phyloP scores from a whole-genome alignment of 345 rosid genomes.

The Salix koriyanagi region DNA sequence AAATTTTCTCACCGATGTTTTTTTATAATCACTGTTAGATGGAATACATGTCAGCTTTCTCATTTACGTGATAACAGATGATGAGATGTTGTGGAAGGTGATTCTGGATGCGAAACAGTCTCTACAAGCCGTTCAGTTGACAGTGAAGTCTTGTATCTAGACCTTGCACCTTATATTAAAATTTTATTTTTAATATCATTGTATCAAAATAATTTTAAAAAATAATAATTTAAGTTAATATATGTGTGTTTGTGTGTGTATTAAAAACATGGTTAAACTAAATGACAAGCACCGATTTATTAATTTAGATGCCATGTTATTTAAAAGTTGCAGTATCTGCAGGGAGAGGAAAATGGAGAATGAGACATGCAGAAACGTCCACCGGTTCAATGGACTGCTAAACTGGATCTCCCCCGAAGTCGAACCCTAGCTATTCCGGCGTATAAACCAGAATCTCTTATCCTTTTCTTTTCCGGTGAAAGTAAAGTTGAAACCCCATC shows the following conservation, averaged over 20 bases:
- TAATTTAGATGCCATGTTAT: neutral
- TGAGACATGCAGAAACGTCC: neutral
- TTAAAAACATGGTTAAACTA: too few species aligned
- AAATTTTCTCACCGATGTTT: neutral
- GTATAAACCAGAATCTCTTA: neutral
- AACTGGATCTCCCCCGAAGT: neutral
- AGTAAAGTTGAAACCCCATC: too few species aligned
- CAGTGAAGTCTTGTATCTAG: neutral
- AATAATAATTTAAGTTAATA: too few species aligned
- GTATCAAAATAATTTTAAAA: neutral
- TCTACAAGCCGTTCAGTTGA: neutral
- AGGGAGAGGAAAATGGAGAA: neutral
- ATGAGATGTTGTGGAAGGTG: neutral
- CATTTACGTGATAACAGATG: neutral
- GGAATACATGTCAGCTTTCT: neutral
- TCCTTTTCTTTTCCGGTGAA: neutral
- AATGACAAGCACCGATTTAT: too few species aligned
- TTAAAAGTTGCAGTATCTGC: neutral
- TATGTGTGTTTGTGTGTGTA: too few species aligned
- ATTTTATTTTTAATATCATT: too few species aligned
- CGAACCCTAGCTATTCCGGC: neutral
- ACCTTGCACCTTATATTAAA: neutral
- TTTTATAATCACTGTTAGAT: neutral
- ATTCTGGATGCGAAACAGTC: neutral
- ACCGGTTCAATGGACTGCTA: neutral